Evolutionary conservation across 768 basidiomycete genomes (phyloP).

Genomic region (Termitomyces sp.): DNA sequence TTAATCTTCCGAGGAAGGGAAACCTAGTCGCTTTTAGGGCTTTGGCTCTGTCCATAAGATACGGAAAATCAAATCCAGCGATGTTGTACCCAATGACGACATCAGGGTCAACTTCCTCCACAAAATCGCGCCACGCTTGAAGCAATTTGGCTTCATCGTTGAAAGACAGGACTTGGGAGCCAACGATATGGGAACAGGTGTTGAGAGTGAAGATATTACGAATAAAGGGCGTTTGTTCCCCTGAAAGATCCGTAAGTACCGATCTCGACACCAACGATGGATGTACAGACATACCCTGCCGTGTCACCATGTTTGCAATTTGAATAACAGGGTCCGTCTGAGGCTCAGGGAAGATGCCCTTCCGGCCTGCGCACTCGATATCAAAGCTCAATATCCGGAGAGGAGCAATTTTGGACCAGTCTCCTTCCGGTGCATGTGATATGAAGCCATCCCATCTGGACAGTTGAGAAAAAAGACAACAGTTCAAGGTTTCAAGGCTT

Average conservation of each 20-base stretch:
- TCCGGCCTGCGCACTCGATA: conserved; percentile 98
- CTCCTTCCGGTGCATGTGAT: conserved; percentile 88
- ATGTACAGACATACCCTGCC: conserved; percentile 66
- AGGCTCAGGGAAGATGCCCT: conserved; percentile 96
- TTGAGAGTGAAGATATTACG: conserved; percentile 96
- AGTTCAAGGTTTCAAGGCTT: neutral
- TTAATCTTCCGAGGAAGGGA: conserved; percentile 71
- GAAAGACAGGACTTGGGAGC: conserved; percentile 92
- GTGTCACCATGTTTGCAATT: conserved; percentile 98
- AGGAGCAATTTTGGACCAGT: conserved; percentile 91
- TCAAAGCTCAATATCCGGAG: conserved; percentile 95
- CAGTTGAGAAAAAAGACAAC: neutral
- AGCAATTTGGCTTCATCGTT: conserved; percentile 73
- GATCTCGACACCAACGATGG: neutral
- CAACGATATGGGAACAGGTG: conserved; percentile 91
- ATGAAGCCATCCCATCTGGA: conserved; percentile 79
- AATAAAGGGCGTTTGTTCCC: conserved; percentile 90
- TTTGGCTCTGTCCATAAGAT: conserved; percentile 89
- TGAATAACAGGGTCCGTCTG: conserved; percentile 93
- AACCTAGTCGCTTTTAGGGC: conserved; percentile 70
- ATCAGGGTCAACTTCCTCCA: conserved; percentile 90
- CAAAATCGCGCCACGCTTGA: conserved; percentile 83
- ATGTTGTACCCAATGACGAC: conserved; percentile 97
- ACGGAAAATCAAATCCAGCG: conserved; percentile 92
- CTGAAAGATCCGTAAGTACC: conserved; percentile 33